phyloP scores from a whole-genome alignment of 257 asterid genomes.

The Solanum phureja region DNA sequence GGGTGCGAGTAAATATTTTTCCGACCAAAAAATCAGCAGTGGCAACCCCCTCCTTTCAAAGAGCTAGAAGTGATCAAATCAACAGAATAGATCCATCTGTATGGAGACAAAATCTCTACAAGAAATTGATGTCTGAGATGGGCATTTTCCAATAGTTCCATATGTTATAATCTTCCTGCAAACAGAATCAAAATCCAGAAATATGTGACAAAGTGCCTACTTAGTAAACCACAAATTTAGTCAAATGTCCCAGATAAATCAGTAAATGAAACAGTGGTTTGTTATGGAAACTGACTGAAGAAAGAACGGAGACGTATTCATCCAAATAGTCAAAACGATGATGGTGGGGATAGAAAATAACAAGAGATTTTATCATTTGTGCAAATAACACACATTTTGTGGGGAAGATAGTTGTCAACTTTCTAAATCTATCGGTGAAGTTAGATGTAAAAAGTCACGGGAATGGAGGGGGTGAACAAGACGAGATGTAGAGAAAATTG shows the following conservation, averaged over 20 bases:
- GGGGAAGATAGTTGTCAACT: not conserved
- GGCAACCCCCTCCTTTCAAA: not conserved
- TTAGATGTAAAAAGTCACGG: not conserved
- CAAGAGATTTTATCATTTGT: not conserved
- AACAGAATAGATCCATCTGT: not conserved
- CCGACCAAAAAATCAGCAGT: too few species aligned
- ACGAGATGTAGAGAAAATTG: not conserved
- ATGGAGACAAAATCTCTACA: slow-evolving; percentile 15
- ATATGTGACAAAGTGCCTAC: not conserved
- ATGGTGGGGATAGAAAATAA: not conserved
- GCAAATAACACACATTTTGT: not conserved
- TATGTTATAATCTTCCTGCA: slow-evolving; percentile 75
- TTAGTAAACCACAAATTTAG: not conserved
- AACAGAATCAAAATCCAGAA: not conserved
- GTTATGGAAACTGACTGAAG: not conserved
- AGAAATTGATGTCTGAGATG: slow-evolving; percentile 43
- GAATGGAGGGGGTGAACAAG: not conserved
- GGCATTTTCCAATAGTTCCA: slow-evolving; percentile 97
- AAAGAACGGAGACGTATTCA: not conserved
- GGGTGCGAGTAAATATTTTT: not conserved
- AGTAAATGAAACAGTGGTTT: not conserved
- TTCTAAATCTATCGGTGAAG: not conserved
- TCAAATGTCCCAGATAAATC: not conserved
- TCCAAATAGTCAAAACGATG: not conserved
- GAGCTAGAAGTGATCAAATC: not conserved